phyloP scores from a whole-genome alignment of 2,329 filamentous ascomycete genomes.

The Aspergillus alliaceus region DNA sequence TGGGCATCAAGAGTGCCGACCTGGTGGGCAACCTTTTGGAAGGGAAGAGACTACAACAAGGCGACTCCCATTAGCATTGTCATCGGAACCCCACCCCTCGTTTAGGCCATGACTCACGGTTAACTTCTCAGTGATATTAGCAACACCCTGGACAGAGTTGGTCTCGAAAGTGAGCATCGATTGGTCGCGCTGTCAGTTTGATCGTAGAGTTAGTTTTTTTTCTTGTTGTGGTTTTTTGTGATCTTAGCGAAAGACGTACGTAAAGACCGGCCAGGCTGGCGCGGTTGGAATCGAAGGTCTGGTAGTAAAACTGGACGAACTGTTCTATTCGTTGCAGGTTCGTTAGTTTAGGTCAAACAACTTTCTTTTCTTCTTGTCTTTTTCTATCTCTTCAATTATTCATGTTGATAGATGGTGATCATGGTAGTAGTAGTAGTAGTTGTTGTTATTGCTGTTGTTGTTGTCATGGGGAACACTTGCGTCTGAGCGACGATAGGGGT shows the following conservation, averaged over 20 bases:
- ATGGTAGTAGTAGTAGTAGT: no score
- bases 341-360: slow-evolving; percentile 16
- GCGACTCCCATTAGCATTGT: slow-evolving; percentile 1
- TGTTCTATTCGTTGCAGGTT: slow-evolving; percentile 59
- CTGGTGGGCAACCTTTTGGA: slow-evolving; percentile 77
- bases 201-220: slow-evolving; percentile 9
- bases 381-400: no score
- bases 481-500: background rate
- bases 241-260: slow-evolving; percentile 55
- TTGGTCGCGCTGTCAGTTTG: slow-evolving; percentile 61
- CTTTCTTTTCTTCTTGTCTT: no score
- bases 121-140: slow-evolving; percentile 76
- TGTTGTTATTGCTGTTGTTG: background rate
- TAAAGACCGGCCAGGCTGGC: slow-evolving; percentile 69
- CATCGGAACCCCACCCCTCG: background rate
- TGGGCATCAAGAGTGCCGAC: slow-evolving; percentile 80
- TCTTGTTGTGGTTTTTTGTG: background rate
- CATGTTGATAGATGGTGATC: background rate
- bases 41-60: slow-evolving; percentile 67
- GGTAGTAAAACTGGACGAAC: slow-evolving; percentile 90
- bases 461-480: background rate
- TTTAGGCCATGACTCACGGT: slow-evolving; percentile 55
- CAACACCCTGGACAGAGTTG: slow-evolving; percentile 62
- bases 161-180: slow-evolving; percentile 96
- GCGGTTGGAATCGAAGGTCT: slow-evolving; percentile 77